Evolutionary conservation across 371 early-diverging fungal species (phyloP).

Genomic region (Mortierella sp.): DNA sequence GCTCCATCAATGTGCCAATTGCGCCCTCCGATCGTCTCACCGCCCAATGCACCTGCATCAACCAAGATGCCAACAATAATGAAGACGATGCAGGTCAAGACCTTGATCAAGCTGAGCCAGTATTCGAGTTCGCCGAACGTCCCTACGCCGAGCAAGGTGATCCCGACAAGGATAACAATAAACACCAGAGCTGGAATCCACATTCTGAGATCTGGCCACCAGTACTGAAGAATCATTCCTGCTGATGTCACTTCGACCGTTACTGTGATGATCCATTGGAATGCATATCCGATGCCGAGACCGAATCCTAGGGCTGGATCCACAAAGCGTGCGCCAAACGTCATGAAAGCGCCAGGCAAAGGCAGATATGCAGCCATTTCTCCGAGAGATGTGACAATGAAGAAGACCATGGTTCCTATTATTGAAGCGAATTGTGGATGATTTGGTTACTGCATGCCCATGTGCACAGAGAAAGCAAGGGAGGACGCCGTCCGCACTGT

Average conservation of each 20-base stretch:
- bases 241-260: slow-evolving; percentile 80
- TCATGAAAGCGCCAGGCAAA: slow-evolving; percentile 85
- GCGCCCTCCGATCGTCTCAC: slow-evolving; percentile 53
- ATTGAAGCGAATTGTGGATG: background rate
- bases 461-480: background rate
- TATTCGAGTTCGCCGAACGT: slow-evolving; percentile 60
- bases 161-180: slow-evolving; percentile 39
- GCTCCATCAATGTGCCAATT: slow-evolving; percentile 71
- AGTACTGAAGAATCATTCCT: slow-evolving; percentile 75
- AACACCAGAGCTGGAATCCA: slow-evolving; percentile 47
- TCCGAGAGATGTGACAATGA: slow-evolving; percentile 84
- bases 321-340: slow-evolving; percentile 84
- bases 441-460: background rate
- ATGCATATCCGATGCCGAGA: slow-evolving; percentile 83
- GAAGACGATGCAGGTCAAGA: slow-evolving; percentile 69
- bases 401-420: slow-evolving; percentile 76
- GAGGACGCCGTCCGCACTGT: no score
- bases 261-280: slow-evolving; percentile 84
- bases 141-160: slow-evolving; percentile 52
- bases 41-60: slow-evolving; percentile 62
- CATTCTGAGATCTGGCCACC: slow-evolving; percentile 67
- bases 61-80: slow-evolving; percentile 72
- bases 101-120: slow-evolving; percentile 68
- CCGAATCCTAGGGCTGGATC: slow-evolving; percentile 88
- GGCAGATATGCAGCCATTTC: slow-evolving; percentile 90